Percentiles rank a stretch among this genome's conserved stretches.
Conservation (phyloP, 345 rosid genomes). For the Linum usitatissimum region DNA sequence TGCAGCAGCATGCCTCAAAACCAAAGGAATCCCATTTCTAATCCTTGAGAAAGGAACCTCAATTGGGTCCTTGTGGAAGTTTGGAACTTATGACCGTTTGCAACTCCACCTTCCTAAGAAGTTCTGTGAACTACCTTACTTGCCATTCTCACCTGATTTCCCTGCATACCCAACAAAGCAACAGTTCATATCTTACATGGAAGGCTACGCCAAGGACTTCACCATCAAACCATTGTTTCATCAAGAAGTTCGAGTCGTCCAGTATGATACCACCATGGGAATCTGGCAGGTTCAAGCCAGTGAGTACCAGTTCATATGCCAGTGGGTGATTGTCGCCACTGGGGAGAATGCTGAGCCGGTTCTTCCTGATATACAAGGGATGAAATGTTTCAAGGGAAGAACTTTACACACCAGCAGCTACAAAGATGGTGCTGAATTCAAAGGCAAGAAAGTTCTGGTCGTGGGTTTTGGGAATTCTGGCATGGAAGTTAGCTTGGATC, state of each 20-base stretch:
- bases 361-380: background rate
- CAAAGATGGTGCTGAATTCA: constrained; percentile 48
- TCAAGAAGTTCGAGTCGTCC: background rate
- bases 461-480: constrained; percentile 89
- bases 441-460: constrained; percentile 48
- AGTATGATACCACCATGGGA: background rate
- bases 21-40: background rate
- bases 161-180: background rate
- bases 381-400: constrained; percentile 14
- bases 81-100: background rate
- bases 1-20: background rate
- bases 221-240: background rate
- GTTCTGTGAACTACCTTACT: background rate
- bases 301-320: constrained; percentile 1
- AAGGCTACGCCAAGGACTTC: background rate
- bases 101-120: background rate
- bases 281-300: constrained; percentile 5
- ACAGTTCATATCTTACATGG: background rate
- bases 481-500: constrained; percentile 85
- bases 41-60: background rate
- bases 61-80: background rate
- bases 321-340: constrained; percentile 2
- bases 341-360: constrained; percentile 3
- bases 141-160: background rate
- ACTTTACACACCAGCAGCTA: constrained; percentile 55